Evolutionary conservation across 2,329 filamentous ascomycete genomes (phyloP), one percentile per base, ranked within the genome.

Genomic region (Sporothrix dimorphospora): DNA sequence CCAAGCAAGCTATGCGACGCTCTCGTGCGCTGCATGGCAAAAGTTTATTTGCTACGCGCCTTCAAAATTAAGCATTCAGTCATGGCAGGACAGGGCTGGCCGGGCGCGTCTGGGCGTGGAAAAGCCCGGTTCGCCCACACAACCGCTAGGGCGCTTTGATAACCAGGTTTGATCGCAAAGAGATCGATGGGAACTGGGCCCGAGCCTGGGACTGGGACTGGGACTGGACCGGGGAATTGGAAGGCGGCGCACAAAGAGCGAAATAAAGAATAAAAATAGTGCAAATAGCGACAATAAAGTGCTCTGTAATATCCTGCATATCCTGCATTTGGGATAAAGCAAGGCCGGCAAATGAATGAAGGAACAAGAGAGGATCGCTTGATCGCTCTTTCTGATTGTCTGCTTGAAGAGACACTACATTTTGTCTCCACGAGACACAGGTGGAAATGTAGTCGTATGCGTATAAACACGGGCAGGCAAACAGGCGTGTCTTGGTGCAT

Each of bases 151-250:
- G 45, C 47, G 34, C 69, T 5, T 66, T 38, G 70, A 61, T 67
- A 63, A 72, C 70, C 63, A 72, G 72, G 61, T 65, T 72, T 72
- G 71, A 69, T 74, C 65, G 42, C 53, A 59, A 59, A 27, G 30
- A 74, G 73, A 74, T 74, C 71, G 71, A 71, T 72, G 73, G 72
- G 67, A 67, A 61, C 57, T 40, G 57, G 57, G 30, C 30, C 27
- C 14, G 55, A 59, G 14, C 61, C 19, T 40, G 24, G 55, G 69
- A 70, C 12, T 42, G 27, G 51, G 38, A 27, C 49, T 51, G 27
- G 9, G 27, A 4, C 53, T 55, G 57, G 63, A 67, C 63, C 63
- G 42, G 65, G 45, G 51, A 59, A 69, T 59, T 45, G 67, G 53
- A 14, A 45, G 34, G 30, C 34, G 59, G 47, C 5, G 47, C 24